Percentiles rank a stretch among this genome's conserved stretches.
phyloP scores from a whole-genome alignment of 345 rosid species.

The Excoecaria cochinchinensis region DNA sequence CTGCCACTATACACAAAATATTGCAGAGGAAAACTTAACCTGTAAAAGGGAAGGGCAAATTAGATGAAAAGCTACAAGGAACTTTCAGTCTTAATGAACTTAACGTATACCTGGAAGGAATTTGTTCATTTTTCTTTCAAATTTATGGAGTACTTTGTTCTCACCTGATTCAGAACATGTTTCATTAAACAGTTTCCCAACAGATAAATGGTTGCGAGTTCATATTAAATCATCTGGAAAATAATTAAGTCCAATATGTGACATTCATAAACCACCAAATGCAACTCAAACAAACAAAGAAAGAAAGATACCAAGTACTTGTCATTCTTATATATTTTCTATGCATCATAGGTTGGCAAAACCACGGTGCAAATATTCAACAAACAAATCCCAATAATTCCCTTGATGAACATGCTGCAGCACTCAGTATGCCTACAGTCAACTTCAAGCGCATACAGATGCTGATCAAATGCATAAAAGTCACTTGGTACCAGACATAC shows the following conservation, averaged over 20 bases:
- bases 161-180: not conserved
- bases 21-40: not conserved
- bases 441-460: not conserved
- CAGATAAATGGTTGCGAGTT: not conserved
- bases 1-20: not conserved
- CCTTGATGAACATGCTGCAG: not conserved
- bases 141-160: not conserved
- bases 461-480: not conserved
- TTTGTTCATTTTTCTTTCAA: constrained; percentile 1
- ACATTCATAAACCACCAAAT: too few relatives aligned
- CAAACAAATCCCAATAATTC: not conserved
- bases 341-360: not conserved
- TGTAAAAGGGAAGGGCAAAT: not conserved
- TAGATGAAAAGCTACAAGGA: not conserved
- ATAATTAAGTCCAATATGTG: not conserved
- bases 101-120: not conserved
- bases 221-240: not conserved
- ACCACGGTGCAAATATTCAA: not conserved
- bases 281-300: not conserved
- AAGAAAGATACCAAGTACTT: not conserved
- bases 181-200: not conserved
- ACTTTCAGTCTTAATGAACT: not conserved
- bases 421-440: not conserved
- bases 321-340: not conserved
- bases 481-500: constrained; percentile 42